Conservation (phyloP, 371 early-diverging fungal genomes). For the Lichtheimia corymbifera region DNA sequence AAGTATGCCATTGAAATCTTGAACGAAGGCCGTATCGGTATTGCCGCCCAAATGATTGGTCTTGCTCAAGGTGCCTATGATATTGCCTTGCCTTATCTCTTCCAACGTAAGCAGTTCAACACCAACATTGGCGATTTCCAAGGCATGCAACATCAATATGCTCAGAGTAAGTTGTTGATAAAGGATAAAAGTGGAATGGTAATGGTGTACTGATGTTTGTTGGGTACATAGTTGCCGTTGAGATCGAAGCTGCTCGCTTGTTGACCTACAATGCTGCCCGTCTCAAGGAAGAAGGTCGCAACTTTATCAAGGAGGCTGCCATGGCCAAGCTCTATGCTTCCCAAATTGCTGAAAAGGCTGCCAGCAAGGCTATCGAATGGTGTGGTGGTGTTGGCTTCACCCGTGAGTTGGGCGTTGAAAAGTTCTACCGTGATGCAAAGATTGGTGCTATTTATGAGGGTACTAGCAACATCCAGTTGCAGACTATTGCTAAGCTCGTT, state of each 20-base stretch:
- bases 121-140: constrained; percentile 89
- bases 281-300: constrained; percentile 90
- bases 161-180: constrained; percentile 63
- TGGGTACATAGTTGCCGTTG: constrained; percentile 66
- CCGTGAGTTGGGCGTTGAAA: constrained; percentile 76
- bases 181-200: not conserved
- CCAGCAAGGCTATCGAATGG: constrained; percentile 94
- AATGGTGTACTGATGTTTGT: not conserved
- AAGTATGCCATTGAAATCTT: constrained; percentile 97
- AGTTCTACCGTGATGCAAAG: constrained; percentile 96
- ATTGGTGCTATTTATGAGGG: constrained; percentile 87
- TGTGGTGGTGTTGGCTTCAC: constrained; percentile 98
- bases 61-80: constrained; percentile 95
- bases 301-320: constrained; percentile 93
- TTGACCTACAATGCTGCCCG: constrained; percentile 98
- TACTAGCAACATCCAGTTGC: constrained; percentile 92
- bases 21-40: constrained; percentile 98
- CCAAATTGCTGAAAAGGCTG: constrained; percentile 92
- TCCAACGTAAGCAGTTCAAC: constrained; percentile 96
- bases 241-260: constrained; percentile 96
- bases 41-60: constrained; percentile 98
- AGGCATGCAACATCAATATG: constrained; percentile 97
- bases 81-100: constrained; percentile 87
- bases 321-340: constrained; percentile 97
- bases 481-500: constrained; percentile 89